phyloP scores from a whole-genome alignment of 2,329 filamentous ascomycete genomes.

The Myriosclerotinia scirpicola region DNA sequence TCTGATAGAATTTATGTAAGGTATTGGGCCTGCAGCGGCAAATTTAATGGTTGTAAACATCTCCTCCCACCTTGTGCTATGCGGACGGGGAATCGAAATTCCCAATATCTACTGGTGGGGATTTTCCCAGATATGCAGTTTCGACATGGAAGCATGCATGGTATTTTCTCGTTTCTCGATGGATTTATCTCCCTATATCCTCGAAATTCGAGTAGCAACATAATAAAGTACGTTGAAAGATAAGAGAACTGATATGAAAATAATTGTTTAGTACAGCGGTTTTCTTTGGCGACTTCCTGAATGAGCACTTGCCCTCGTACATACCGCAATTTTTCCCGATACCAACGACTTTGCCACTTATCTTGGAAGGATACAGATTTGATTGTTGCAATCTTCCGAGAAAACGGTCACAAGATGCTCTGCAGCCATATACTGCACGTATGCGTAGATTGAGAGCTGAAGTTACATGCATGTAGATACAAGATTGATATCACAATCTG shows the following conservation, averaged over 20 bases:
- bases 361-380: background rate
- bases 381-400: background rate
- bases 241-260: background rate
- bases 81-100: background rate
- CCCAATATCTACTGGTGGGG: background rate
- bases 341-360: background rate
- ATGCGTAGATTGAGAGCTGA: background rate
- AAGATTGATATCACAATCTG: background rate
- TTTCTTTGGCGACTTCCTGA: background rate
- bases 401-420: background rate
- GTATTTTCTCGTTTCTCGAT: background rate
- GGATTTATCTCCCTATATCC: background rate
- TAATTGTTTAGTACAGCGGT: background rate
- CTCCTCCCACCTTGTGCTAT: background rate
- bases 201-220: background rate
- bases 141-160: background rate
- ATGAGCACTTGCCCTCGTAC: background rate
- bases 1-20: background rate
- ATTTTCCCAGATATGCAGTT: background rate
- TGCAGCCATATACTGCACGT: background rate
- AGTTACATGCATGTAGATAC: conserved; percentile 2
- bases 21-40: background rate
- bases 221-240: background rate
- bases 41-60: background rate
- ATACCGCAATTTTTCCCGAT: background rate